phyloP scores from a whole-genome alignment of 345 rosid genomes.

The Linum tenue region DNA sequence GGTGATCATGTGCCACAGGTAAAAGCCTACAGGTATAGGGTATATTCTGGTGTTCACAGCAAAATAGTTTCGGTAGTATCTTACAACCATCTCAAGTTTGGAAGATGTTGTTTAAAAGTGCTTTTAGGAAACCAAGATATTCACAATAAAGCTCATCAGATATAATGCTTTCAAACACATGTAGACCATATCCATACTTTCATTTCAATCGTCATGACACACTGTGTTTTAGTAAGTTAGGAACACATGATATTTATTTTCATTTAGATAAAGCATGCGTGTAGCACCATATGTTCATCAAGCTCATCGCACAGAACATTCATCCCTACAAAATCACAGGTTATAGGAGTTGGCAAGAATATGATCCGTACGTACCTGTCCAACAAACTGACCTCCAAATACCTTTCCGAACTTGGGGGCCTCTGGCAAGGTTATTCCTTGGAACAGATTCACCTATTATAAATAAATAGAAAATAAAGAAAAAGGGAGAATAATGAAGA shows the following conservation, averaged over 20 bases:
- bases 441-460: constrained; percentile 73
- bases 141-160: background rate
- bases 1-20: background rate
- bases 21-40: background rate
- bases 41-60: background rate
- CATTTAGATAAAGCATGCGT: background rate
- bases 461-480: constrained; percentile 12
- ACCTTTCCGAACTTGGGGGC: constrained; percentile 89
- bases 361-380: constrained; percentile 60
- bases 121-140: background rate
- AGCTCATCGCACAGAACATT: background rate
- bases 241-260: background rate
- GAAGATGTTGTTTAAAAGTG: no score
- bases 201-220: background rate
- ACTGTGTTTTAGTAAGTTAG: background rate
- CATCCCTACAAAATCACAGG: background rate
- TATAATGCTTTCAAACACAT: no score
- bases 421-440: constrained; percentile 73
- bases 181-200: background rate
- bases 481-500: background rate
- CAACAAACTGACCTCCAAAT: constrained; percentile 90
- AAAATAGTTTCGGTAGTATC: background rate
- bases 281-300: background rate
- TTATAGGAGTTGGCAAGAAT: background rate
- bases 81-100: background rate